Conservation (phyloP, 495 filamentous ascomycete species). For the Stereocaulon alpinum region DNA sequence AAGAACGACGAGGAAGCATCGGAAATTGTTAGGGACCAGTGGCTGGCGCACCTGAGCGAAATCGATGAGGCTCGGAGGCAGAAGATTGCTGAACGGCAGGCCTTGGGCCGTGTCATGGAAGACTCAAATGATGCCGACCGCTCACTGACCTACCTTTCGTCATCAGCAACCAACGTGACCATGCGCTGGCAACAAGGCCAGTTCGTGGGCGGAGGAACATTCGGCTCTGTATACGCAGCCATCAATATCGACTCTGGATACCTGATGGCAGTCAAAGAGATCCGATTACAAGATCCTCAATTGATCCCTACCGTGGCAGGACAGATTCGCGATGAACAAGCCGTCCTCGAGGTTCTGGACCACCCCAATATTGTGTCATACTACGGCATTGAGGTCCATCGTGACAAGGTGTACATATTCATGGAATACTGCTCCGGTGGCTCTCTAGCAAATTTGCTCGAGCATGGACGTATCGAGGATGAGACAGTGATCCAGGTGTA, state of each 20-base stretch:
- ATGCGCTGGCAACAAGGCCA: constrained; percentile 97
- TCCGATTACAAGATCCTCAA: constrained; percentile 91
- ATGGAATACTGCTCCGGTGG: constrained; percentile 99
- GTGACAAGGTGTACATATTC: constrained; percentile 98
- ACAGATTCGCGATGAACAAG: constrained; percentile 96
- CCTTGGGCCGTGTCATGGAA: constrained; percentile 81
- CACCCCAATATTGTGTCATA: constrained; percentile 98
- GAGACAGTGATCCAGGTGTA: constrained; percentile 98
- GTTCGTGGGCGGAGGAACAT: constrained; percentile 93
- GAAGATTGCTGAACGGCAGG: constrained; percentile 77
- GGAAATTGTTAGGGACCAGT: constrained; percentile 59
- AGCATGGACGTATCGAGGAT: constrained; percentile 95
- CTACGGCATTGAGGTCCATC: constrained; percentile 93
- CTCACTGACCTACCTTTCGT: constrained; percentile 84
- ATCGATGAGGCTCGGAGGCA: constrained; percentile 72
- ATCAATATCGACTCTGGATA: constrained; percentile 94
- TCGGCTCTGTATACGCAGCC: constrained; percentile 92
- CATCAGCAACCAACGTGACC: constrained; percentile 86
- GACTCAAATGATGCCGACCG: constrained; percentile 91
- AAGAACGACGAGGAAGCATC: constrained; percentile 79
- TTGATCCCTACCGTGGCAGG: constrained; percentile 85
- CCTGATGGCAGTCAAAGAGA: constrained; percentile 98
- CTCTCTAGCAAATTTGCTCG: constrained; percentile 78
- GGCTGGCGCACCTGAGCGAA: constrained; percentile 54
- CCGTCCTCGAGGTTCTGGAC: constrained; percentile 84